phyloP scores from a whole-genome alignment of 345 rosid genomes.

The Carallia pectinifolia region DNA sequence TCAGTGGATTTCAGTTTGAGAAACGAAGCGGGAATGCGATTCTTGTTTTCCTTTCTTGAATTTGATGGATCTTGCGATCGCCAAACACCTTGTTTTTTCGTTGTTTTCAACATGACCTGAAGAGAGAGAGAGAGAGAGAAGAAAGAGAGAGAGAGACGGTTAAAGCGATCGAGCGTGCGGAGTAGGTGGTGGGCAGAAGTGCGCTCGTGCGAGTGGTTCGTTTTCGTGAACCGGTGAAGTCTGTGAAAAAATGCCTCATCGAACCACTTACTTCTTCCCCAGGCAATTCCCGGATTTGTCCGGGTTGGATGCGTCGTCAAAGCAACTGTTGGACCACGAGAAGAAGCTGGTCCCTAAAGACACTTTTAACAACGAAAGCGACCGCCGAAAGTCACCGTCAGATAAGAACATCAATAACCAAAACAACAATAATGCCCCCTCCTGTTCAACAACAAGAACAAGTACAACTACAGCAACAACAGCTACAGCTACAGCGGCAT shows the following conservation, averaged over 20 bases:
- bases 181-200: not conserved
- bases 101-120: not conserved
- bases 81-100: not conserved
- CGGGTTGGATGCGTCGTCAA: slow-evolving; percentile 53
- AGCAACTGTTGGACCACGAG: slow-evolving; percentile 50
- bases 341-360: slow-evolving; percentile 29
- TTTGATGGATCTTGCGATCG: slow-evolving; percentile 4
- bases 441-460: slow-evolving; percentile 9
- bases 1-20: not conserved
- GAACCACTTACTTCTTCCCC: slow-evolving; percentile 97
- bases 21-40: not conserved
- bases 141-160: not conserved
- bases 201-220: not conserved
- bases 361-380: slow-evolving; percentile 27
- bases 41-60: slow-evolving; percentile 1
- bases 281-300: slow-evolving; percentile 82
- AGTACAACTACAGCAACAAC: not conserved
- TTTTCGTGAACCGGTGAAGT: not conserved
- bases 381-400: slow-evolving; percentile 32
- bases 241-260: slow-evolving; percentile 73
- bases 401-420: not conserved
- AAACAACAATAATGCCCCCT: slow-evolving; percentile 3
- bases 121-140: not conserved
- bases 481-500: slow-evolving; percentile 28
- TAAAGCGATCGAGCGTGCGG: not conserved